Base-by-base conservation (phyloP, 2,329 filamentous ascomycete species). In the Colletotrichum musae region DNA sequence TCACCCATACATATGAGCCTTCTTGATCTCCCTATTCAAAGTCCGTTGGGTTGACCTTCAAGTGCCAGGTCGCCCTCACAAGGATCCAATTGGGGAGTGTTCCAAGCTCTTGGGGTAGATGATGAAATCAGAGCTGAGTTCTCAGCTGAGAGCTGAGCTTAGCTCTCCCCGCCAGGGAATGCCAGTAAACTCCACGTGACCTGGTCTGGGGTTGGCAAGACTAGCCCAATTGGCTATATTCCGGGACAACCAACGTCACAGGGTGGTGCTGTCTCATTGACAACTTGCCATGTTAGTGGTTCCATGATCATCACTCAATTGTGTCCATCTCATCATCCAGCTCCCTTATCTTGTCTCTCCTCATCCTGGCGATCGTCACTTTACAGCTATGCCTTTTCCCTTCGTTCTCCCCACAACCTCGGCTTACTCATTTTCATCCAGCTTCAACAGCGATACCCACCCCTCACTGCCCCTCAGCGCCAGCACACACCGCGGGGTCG, bases 391-490 rank as follows among this genome's bases (percentile, higher is more conserved):
- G 96, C 95, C 95, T 39, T 98, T 93, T 78, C 92, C 93, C 13
- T 98, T 97, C 77, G 83, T 89, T 12, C 89, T 98, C 39, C 95
- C 96, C 2, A 98, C 95, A 1, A 98, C 95, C 5, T 97, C 94
- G 41, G 89, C 92, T 62, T 92, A 97, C 77, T 91, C 93, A 60
- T 95, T 97, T 78, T 92, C 93, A 24, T 86, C 91, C 45, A 92
- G 86, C 80, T 92, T 97, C 80, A 88, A 83, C 74, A 95, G 93
- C 76, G 89, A 91, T 72, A 94, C 94, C 3, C 95, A 98, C 80
- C 95, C 96, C 4, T 97, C 95, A 0, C 87, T 99, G 50, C 94
- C 94, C 26, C 88, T 95, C 74, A 88, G 89, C 63, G 92, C 94
- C 24, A 95, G 94, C 73, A 95, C 93, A 9, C 90, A 94, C 76